Percentiles rank a stretch among this genome's conserved stretches.
Evolutionary conservation across 495 filamentous ascomycete genomes (phyloP).

Genomic region (Amphirosellinia nigrospora): DNA sequence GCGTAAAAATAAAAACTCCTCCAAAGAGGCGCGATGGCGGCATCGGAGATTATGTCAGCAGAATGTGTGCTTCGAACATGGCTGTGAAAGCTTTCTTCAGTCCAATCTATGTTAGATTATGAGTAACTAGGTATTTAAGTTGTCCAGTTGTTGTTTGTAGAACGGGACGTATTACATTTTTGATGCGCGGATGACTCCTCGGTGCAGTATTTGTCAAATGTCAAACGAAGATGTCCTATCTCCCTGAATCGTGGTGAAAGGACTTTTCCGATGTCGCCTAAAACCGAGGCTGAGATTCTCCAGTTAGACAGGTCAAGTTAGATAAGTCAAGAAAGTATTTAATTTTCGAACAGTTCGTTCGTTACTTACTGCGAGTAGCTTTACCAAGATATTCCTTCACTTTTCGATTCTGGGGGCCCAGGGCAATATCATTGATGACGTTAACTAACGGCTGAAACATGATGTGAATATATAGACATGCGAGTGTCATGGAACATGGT

Average conservation of each 20-base stretch:
- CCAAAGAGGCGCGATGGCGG: not conserved
- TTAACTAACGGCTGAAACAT: not conserved
- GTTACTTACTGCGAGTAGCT: not conserved
- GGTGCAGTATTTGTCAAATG: conserved; percentile 5
- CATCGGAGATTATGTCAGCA: not conserved
- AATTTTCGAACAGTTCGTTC: not conserved
- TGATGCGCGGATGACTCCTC: not conserved
- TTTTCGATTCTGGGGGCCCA: not conserved
- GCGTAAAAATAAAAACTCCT: conserved; percentile 17
- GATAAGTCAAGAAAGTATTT: too few species aligned
- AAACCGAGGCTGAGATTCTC: not conserved
- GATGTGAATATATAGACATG: not conserved
- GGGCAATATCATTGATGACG: not conserved
- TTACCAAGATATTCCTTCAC: conserved; percentile 7
- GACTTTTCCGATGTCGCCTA: not conserved
- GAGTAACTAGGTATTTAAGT: not conserved
- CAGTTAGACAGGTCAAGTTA: not conserved
- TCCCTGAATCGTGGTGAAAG: not conserved
- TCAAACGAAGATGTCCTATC: not conserved
- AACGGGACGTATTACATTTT: not conserved
- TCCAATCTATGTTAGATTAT: not conserved
- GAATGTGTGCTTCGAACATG: not conserved
- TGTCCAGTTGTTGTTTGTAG: not conserved
- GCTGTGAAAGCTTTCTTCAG: conserved; percentile 5
- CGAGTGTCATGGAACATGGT: too few species aligned